phyloP scores from a whole-genome alignment of 148 eudicot species.

The Rhododendron molle region DNA sequence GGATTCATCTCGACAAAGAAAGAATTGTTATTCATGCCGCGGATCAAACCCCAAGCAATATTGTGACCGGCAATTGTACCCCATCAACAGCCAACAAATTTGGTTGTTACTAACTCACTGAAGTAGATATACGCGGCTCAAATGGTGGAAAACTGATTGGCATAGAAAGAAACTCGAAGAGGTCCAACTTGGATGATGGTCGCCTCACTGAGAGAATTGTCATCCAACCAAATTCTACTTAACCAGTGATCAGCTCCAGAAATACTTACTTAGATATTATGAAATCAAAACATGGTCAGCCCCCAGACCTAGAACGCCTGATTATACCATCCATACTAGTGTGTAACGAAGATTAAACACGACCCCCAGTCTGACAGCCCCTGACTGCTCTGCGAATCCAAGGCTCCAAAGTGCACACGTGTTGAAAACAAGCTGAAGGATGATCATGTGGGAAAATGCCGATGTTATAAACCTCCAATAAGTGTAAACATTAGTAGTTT shows the following conservation, averaged over 20 bases:
- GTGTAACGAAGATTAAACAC: conserved; percentile 74
- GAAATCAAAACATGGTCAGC: conserved; percentile 56
- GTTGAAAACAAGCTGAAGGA: conserved; percentile 84
- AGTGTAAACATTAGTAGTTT: conserved; percentile 59
- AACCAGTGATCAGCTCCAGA: conserved; percentile 76
- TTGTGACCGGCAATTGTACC: conserved; percentile 72
- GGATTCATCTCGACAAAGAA: conserved; percentile 63
- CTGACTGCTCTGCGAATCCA: conserved; percentile 76
- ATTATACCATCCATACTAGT: conserved; percentile 58
- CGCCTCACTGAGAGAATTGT: conserved; percentile 70
- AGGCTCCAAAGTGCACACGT: conserved; percentile 94
- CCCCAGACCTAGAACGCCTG: conserved; percentile 59
- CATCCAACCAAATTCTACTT: conserved; percentile 96
- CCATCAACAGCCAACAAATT: conserved; percentile 82
- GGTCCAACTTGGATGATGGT: conserved; percentile 52
- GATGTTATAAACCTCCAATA: conserved; percentile 91
- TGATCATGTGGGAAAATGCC: conserved; percentile 81
- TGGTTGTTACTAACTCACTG: conserved; percentile 57
- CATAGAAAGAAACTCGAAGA: conserved; percentile 35
- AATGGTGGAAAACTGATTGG: conserved; percentile 17
- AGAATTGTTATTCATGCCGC: conserved; percentile 73
- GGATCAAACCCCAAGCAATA: conserved; percentile 81
- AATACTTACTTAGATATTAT: conserved; percentile 33
- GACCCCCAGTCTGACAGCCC: conserved; percentile 58
- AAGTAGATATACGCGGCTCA: conserved; percentile 74